Percentiles rank a stretch among this genome's conserved stretches.
Conservation (phyloP, 2,329 filamentous ascomycete species). For the Cordyceps sp. region DNA sequence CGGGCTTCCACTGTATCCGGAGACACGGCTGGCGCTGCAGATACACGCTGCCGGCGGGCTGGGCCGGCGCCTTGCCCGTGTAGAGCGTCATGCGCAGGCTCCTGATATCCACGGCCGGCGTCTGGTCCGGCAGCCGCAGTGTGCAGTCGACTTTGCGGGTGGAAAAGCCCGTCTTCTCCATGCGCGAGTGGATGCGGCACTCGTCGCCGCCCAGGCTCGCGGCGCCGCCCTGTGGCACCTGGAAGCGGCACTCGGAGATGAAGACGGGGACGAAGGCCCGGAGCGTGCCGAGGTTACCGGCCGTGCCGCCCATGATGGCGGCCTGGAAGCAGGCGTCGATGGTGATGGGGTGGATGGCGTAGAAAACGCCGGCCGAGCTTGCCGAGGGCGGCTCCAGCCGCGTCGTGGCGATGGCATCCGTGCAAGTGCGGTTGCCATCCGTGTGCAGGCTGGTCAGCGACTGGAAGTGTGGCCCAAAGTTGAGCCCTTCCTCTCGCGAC, state of each 20-base stretch:
- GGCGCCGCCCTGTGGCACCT: neutral
- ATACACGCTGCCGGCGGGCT: neutral
- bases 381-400: neutral
- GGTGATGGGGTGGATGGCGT: conserved; percentile 3
- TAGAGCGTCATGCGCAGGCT: neutral
- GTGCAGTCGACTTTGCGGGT: neutral
- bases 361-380: neutral
- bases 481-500: neutral
- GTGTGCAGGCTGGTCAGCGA: neutral
- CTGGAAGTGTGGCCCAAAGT: neutral
- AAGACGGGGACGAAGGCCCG: conserved; percentile 3
- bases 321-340: conserved; percentile 4
- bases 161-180: neutral
- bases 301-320: conserved; percentile 2
- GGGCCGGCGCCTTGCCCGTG: neutral
- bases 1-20: neutral
- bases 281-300: conserved; percentile 1
- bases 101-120: neutral
- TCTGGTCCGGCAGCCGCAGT: neutral
- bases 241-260: conserved; percentile 1
- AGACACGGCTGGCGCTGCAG: conserved; percentile 1
- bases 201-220: neutral
- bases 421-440: neutral
- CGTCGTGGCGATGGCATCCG: neutral
- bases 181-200: neutral